A percentile compares a stretch with the other conserved stretches of the same genome.
Conservation (phyloP, 2,329 filamentous ascomycete species). For the Pseudogymnoascus verrucosus region DNA sequence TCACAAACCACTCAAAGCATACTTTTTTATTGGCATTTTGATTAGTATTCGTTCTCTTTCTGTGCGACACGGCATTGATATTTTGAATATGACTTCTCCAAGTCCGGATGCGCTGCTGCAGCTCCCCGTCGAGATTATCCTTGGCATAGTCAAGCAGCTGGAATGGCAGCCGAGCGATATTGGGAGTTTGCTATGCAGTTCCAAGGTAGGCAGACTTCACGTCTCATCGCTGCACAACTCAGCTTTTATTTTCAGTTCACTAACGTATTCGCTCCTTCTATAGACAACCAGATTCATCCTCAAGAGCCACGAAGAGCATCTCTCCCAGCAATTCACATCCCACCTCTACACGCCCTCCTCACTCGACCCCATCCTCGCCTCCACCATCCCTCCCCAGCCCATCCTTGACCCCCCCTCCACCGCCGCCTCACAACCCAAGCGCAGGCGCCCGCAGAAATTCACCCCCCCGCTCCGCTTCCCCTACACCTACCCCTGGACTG, state of each 20-base stretch:
- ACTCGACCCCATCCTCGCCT: neutral
- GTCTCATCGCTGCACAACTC: neutral
- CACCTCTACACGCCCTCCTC: neutral
- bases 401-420: neutral
- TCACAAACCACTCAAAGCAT: neutral
- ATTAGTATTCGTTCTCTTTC: neutral
- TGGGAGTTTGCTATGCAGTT: neutral
- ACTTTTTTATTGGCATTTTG: neutral
- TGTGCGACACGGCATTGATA: neutral
- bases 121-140: neutral
- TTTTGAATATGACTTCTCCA: neutral
- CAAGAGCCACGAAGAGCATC: neutral
- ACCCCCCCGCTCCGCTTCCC: neutral
- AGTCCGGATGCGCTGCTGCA: neutral
- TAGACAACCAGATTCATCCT: neutral
- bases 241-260: neutral
- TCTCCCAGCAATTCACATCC: neutral
- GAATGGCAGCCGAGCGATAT: neutral
- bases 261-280: neutral
- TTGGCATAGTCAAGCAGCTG: neutral
- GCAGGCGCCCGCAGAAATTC: neutral
- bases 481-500: neutral
- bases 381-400: neutral
- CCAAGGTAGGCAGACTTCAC: neutral
- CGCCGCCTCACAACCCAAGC: neutral